phyloP scores from a whole-genome alignment of 2,329 filamentous ascomycete species.

The Aspergillus spinulosporus region DNA sequence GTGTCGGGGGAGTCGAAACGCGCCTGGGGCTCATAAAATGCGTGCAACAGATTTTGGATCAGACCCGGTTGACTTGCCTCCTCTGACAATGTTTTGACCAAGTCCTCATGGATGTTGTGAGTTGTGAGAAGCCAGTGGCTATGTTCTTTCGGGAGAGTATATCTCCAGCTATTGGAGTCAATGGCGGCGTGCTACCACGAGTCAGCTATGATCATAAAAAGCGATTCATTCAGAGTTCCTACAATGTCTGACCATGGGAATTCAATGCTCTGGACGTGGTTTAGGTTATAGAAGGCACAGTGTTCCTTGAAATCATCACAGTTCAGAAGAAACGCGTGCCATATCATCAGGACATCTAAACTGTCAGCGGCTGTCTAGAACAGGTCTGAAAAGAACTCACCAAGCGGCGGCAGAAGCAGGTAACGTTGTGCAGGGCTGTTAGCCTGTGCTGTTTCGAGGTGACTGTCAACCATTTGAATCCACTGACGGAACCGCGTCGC shows the following conservation, averaged over 20 bases:
- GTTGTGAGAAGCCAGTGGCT: constrained; percentile 1
- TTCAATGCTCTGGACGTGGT: constrained; percentile 58
- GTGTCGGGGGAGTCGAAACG: background rate
- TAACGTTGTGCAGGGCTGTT: background rate
- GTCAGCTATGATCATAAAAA: background rate
- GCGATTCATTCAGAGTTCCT: background rate
- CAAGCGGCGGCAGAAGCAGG: constrained; percentile 54
- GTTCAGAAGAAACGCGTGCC: constrained; percentile 76
- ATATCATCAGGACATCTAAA: constrained; percentile 72
- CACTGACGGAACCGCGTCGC: constrained; percentile 17
- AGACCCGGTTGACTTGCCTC: background rate
- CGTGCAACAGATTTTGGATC: background rate
- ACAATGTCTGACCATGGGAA: constrained; percentile 64
- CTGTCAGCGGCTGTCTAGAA: background rate
- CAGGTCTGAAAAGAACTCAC: constrained; percentile 39
- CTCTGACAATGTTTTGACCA: background rate
- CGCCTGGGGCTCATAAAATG: background rate
- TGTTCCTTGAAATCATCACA: constrained; percentile 70
- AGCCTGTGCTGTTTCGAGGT: background rate
- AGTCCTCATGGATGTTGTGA: constrained; percentile 1
- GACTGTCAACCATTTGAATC: constrained; percentile 9
- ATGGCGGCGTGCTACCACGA: constrained; percentile 17
- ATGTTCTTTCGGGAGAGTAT: constrained; percentile 3
- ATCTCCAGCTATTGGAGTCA: constrained; percentile 16
- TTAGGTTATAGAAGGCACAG: constrained; percentile 57